Evolutionary conservation across 176 grass and related monocot genomes (phyloP).

Genomic region (Carex littledalei): DNA sequence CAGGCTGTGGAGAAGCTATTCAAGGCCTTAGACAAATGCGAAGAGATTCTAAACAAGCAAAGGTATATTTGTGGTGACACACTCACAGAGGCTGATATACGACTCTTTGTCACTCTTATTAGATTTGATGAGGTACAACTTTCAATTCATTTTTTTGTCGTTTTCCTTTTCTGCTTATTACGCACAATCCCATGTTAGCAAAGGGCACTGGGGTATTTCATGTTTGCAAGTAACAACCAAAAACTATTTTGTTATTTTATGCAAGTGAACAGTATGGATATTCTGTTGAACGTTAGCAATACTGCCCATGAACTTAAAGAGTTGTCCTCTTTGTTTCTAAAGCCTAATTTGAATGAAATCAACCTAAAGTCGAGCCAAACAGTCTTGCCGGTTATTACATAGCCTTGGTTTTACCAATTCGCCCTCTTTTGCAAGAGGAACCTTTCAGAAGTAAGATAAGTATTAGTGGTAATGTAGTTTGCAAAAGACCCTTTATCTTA

Average conservation of each 20-base stretch:
- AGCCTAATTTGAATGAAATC: neutral
- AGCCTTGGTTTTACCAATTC: too few species aligned
- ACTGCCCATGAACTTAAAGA: neutral
- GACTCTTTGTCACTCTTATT: conserved; percentile 91
- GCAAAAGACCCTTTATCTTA: neutral
- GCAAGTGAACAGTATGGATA: neutral
- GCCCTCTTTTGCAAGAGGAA: neutral
- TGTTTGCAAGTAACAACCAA: neutral
- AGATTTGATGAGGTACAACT: conserved; percentile 88
- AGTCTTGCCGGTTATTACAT: neutral
- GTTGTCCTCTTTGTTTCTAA: neutral
- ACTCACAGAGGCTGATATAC: conserved; percentile 72
- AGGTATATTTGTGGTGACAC: conserved; percentile 71
- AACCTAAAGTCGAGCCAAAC: neutral
- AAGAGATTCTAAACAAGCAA: conserved; percentile 76
- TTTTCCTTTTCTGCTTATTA: neutral
- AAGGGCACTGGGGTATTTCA: neutral
- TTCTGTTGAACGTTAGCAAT: neutral
- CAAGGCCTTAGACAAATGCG: conserved; percentile 69
- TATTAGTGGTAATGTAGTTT: neutral
- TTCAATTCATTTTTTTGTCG: neutral
- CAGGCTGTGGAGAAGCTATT: conserved; percentile 63
- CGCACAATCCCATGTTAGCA: neutral
- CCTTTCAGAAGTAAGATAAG: neutral
- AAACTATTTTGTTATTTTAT: neutral